Percentiles rank a stretch among this genome's conserved stretches.
Evolutionary conservation across 169 alveolate genomes (phyloP).

Genomic region (Babesia ovata): DNA sequence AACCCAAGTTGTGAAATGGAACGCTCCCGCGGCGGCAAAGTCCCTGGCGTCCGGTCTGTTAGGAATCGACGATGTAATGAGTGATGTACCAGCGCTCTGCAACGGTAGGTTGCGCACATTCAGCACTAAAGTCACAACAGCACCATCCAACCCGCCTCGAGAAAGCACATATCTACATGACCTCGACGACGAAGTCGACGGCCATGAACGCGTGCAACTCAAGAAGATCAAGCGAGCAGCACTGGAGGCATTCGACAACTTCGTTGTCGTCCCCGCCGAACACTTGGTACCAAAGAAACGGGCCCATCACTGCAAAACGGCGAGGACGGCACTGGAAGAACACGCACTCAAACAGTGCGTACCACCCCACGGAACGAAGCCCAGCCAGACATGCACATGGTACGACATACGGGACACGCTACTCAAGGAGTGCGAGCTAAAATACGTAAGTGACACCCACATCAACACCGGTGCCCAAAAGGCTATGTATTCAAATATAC

Average conservation of each 20-base stretch:
- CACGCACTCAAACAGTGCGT: neutral
- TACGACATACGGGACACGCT: conserved; percentile 1
- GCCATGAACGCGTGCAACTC: neutral
- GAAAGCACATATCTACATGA: neutral
- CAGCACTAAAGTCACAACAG: neutral
- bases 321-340: neutral
- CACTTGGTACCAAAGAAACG: neutral
- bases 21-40: neutral
- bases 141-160: neutral
- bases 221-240: neutral
- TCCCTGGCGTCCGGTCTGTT: neutral
- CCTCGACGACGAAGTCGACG: neutral
- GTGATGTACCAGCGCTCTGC: neutral
- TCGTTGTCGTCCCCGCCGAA: neutral
- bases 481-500: too few species aligned
- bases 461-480: too few species aligned
- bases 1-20: conserved; percentile 36
- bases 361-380: neutral
- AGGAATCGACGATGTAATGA: neutral
- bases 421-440: neutral
- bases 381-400: neutral
- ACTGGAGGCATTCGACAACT: conserved; percentile 14
- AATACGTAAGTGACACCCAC: conserved; percentile 13
- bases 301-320: neutral
- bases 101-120: conserved; percentile 1